Base-by-base conservation (phyloP, 2,329 filamentous ascomycete genomes). In the Xylaria sp. region DNA sequence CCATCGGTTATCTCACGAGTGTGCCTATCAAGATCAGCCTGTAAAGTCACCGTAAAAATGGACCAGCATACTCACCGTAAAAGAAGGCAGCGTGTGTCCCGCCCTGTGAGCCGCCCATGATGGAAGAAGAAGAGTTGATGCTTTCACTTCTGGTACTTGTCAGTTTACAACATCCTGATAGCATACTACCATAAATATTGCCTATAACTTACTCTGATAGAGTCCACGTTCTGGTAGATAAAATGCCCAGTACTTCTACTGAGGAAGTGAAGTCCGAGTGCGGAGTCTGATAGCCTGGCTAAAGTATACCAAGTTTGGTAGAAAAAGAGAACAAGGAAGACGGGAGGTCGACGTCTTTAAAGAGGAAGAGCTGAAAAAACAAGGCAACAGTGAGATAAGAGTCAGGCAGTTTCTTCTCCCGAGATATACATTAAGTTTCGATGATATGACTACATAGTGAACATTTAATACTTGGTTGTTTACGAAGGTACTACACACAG, bases 81-180 rank as follows among this genome's bases (percentile, higher is more conserved):
- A 89, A 88, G 77, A 89, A 89, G 28, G 83, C 85, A 3, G 83
- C 82, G 49, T 79, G 71, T 11, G 75, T 75, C 38, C 60, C 60
- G 20, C 73, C 73, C 44, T 65, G 46, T 31, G 72, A 60, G 38
- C 56, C 58, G 17, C 65, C 54, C 67, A 73, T 72, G 62, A 40
- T 69, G 66, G 58, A 42, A 42, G 28, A n/a, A 11, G 44, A 20
- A 28, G 40, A 46, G 40, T 4, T 28, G 33, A 31, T 28, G 44
- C 28, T 26, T 42, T 48, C 26, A 5, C 17, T 56, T 49, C 26
- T 36, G 31, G 4, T 17, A 15, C 44, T 49, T 20, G 7, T 65
- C 26, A 40, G 54, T 54, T 23, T 48, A 59, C 17, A 20, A 15
- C n/a, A 3, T 17, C 6, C n/a, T 36, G 33, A 10, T 6, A 44